phyloP scores from a whole-genome alignment of 2,329 filamentous ascomycete genomes.

The Davidsoniella australis region DNA sequence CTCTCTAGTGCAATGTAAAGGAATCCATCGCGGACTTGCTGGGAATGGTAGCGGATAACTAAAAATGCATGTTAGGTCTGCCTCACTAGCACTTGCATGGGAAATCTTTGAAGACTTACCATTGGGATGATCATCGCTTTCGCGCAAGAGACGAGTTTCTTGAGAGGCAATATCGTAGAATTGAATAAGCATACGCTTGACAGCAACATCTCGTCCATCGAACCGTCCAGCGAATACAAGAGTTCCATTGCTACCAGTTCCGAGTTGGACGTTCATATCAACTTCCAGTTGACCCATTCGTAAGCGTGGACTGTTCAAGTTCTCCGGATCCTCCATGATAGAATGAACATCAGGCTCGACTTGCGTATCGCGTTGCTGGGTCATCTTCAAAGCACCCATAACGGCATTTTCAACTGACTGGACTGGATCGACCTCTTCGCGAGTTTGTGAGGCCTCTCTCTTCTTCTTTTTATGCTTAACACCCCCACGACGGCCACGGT shows the following conservation, averaged over 20 bases:
- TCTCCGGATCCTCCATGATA: conserved; percentile 37
- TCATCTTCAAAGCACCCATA: conserved; percentile 40
- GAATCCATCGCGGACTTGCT: conserved; percentile 76
- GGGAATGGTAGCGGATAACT: conserved; percentile 92
- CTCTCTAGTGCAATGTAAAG: conserved; percentile 92
- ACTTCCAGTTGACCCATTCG: conserved; percentile 48
- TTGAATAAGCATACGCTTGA: conserved; percentile 91
- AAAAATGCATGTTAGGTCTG: conserved; percentile 16
- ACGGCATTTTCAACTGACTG: conserved; percentile 43
- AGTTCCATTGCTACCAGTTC: conserved; percentile 88
- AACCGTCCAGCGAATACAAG: conserved; percentile 90
- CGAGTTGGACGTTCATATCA: conserved; percentile 44
- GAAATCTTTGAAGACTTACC: conserved; percentile 24
- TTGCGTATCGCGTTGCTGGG: conserved; percentile 25
- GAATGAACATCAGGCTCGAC: conserved; percentile 47
- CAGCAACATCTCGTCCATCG: conserved; percentile 80
- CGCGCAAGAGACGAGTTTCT: conserved; percentile 75
- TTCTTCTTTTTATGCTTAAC: conserved; percentile 46
- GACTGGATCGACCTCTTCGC: conserved; percentile 26
- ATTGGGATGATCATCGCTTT: conserved; percentile 91
- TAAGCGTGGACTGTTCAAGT: conserved; percentile 41
- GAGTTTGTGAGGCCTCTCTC: conserved; percentile 32
- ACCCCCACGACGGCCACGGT: conserved; percentile 55
- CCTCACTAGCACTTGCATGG: background rate
- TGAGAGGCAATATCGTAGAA: conserved; percentile 93